These are phyloP conservation scores for Lichina pygmaea DNA, from an alignment of 495 filamentous ascomycete species.

Conservation along the genomic window DNA sequence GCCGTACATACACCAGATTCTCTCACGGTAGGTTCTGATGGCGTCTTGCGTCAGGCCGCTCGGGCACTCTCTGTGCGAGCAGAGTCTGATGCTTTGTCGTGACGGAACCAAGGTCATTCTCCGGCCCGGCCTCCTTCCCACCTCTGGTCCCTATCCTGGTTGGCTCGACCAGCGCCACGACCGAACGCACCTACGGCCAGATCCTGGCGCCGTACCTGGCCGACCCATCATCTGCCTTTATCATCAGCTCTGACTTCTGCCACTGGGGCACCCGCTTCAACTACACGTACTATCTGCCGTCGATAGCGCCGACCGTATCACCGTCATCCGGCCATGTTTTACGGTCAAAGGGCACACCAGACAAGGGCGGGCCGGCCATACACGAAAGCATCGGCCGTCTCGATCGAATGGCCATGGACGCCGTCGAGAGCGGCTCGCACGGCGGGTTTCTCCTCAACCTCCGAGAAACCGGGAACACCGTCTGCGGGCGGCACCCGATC, in stretches of 20 bases:
- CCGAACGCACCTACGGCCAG: slow-evolving; percentile 41
- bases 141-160: slow-evolving; percentile 70
- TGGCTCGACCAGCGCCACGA: slow-evolving; percentile 35
- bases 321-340: slow-evolving; percentile 5
- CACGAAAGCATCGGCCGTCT: slow-evolving; percentile 66
- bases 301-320: slow-evolving; percentile 8
- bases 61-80: no score
- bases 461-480: slow-evolving; percentile 57
- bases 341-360: background rate
- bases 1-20: slow-evolving; percentile 74
- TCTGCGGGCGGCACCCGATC: slow-evolving; percentile 90
- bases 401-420: slow-evolving; percentile 59
- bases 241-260: slow-evolving; percentile 86
- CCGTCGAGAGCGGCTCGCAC: slow-evolving; percentile 49
- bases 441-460: slow-evolving; percentile 39
- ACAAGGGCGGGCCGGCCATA: slow-evolving; percentile 25
- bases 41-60: background rate
- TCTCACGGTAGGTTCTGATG: slow-evolving; percentile 21
- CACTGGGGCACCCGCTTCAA: slow-evolving; percentile 80
- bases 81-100: no score
- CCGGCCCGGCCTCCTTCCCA: slow-evolving; percentile 25
- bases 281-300: slow-evolving; percentile 57
- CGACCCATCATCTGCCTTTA: slow-evolving; percentile 53
- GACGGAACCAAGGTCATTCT: slow-evolving; percentile 6
- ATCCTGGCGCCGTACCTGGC: slow-evolving; percentile 57